Evolutionary conservation across 2,329 filamentous ascomycete genomes (phyloP), one percentile per base, ranked within the genome.

Genomic region (Fusarium solani-melongenae): DNA sequence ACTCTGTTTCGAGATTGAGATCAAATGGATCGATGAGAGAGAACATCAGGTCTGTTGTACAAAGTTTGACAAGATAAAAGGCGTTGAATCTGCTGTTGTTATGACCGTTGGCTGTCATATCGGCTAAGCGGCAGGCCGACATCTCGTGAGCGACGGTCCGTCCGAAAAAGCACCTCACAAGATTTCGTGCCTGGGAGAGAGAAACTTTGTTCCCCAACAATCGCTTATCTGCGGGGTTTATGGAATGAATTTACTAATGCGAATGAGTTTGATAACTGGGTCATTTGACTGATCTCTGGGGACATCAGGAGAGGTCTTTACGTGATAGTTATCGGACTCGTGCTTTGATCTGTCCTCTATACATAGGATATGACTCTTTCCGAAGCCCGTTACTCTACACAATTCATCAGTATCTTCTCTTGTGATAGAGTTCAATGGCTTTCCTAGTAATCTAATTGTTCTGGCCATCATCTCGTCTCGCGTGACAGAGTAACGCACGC

Each of bases 211-310:
- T 60, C 60, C 55, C 58, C 41, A 49, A 56, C 22, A 41, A 46
- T 73, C 70, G 70, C 70, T 72, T 73, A 72, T 72, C 70, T 72
- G 70, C 66, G 70, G 70, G 70, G 70, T 67, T 66, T 41, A 34
- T 31, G 11, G 36, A 38, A 46, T 60, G 62, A 39, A 14, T 73
- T 72, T 66, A 72, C 70, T 72, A 72, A 72, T 70, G 59, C 49
- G 44, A 72, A 66, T 44, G 59, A 70, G 60, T 62, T 58, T 55
- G 39, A 27, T 36, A 53, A 56, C 36, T 44, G 46, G 60, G 39
- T 62, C 67, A 70, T 41, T 57, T 59, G 17, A 20, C 41, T 53
- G 31, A 15, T 57, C 29, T 58, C 53, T 57, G 24, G 64, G 44
- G 64, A 69, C 27, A 67, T 55, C 56, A 59, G 39, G 65, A 53